Evolutionary conservation across 139 green algal species (phyloP), one percentile per base, ranked within the genome.

Genomic region (Chlorella sp.): DNA sequence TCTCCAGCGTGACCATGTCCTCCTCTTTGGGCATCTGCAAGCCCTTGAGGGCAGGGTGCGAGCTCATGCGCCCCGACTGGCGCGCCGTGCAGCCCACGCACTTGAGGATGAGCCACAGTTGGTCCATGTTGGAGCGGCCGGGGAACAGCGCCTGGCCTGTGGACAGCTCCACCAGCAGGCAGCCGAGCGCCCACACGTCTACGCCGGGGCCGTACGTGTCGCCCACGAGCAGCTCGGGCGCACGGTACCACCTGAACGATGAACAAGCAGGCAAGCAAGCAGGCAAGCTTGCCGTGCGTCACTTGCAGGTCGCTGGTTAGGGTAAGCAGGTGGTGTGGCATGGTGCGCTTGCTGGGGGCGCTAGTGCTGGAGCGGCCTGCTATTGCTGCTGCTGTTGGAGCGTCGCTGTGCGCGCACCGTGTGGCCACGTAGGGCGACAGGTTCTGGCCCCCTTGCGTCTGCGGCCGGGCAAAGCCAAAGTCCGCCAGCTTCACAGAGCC

Each of bases 151-250:
- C 31, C 63, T 69, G 63, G 33, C 63, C 63, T 69, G 63, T 69
- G 33, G 63, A 31, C 31, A 69, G 63, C 32, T 69, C 63, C 63
- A 69, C 63, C 63, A 69, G 63, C 63, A 69, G 63, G 63, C 63
- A 69, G 31, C 63, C 63, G 31, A 69, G 63, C 2, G 63, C 63
- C 63, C 63, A 69, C 23, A 69, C 31, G 63, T 69, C 63, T 14
- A 69, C 63, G 14, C 63, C 63, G 27, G 63, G 32, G 5, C 63
- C 63, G 32, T 69, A 69, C 27, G 5, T 35, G 31, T 69, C 63
- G 5, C 63, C 63, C 63, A 69, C 63, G 3, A 69, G 33, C 63
- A 69, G 63, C 63, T 69, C 63, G 50, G 63, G 63, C n/a, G 63
- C 63, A 50, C 63, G 63, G 63, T 69, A 69, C 63, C 63, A 69